phyloP scores from a whole-genome alignment of 2,329 filamentous ascomycete species.

The Neophaeococcomyces aloes region DNA sequence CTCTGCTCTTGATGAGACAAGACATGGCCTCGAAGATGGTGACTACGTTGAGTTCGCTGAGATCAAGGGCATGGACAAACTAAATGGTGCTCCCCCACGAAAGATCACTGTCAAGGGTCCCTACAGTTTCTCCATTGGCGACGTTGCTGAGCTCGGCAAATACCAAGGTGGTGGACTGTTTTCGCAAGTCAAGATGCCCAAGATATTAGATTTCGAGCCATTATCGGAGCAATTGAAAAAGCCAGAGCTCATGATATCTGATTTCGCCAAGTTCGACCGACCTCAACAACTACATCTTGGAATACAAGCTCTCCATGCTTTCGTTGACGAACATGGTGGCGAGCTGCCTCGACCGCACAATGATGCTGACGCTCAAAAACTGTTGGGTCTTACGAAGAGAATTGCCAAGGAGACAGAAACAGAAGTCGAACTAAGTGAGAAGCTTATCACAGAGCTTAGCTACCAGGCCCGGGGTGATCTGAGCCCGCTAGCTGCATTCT shows the following conservation, averaged over 20 bases:
- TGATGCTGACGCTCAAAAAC: constrained; percentile 67
- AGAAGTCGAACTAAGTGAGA: constrained; percentile 77
- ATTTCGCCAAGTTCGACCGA: constrained; percentile 96
- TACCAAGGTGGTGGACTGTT: constrained; percentile 85
- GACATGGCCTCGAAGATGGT: constrained; percentile 90
- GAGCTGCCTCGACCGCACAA: constrained; percentile 74
- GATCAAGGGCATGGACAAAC: constrained; percentile 76
- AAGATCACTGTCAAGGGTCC: constrained; percentile 92
- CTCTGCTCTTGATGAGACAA: constrained; percentile 84
- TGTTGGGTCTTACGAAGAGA: constrained; percentile 63
- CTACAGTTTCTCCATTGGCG: constrained; percentile 94
- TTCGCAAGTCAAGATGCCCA: constrained; percentile 97
- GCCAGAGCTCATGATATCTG: constrained; percentile 81
- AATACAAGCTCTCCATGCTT: constrained; percentile 83
- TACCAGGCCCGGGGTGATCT: constrained; percentile 90
- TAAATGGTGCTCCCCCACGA: constrained; percentile 74
- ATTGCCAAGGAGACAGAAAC: constrained; percentile 58
- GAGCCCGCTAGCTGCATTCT: constrained; percentile 85
- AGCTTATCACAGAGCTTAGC: constrained; percentile 81
- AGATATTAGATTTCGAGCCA: constrained; percentile 77
- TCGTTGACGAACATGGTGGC: constrained; percentile 59
- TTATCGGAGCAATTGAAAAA: constrained; percentile 69
- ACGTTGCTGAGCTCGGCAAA: constrained; percentile 74
- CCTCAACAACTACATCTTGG: constrained; percentile 85
- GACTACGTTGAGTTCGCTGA: constrained; percentile 95